Conservation (phyloP, 345 rosid genomes). For the Microthlaspi erraticum region DNA sequence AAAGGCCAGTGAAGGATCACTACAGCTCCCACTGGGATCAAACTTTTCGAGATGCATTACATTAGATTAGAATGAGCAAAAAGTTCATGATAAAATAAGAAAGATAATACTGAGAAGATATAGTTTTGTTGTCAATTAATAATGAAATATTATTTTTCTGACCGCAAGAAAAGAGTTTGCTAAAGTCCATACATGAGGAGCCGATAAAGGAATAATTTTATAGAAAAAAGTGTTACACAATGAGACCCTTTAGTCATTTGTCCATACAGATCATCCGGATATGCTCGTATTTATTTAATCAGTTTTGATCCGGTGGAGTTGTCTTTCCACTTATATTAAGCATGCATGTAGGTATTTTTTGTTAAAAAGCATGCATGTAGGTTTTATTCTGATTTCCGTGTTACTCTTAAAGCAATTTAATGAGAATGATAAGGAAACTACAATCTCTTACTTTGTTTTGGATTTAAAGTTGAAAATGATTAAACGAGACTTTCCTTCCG, state of each 20-base stretch:
- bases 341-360: too few species aligned
- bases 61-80: not conserved
- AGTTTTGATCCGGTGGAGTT: not conserved
- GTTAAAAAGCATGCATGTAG: too few species aligned
- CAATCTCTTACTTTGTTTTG: not conserved
- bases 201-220: not conserved
- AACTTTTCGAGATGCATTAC: constrained; percentile 21
- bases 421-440: not conserved
- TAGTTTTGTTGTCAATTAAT: not conserved
- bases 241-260: constrained; percentile 1
- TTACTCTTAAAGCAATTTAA: not conserved
- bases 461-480: not conserved
- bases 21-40: constrained; percentile 13
- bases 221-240: not conserved
- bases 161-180: constrained; percentile 10
- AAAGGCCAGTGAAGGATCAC: constrained; percentile 32
- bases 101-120: not conserved
- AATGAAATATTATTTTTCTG: constrained; percentile 5
- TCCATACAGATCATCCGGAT: constrained; percentile 5
- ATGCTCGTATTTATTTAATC: not conserved
- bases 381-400: not conserved
- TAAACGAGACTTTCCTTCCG: not conserved
- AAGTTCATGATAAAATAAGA: not conserved
- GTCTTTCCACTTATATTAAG: not conserved
- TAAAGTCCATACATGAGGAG: constrained; percentile 26